These are phyloP conservation scores for Leishmania braziliensis DNA, from an alignment of 208 protist species.

Conservation along the genomic window DNA sequence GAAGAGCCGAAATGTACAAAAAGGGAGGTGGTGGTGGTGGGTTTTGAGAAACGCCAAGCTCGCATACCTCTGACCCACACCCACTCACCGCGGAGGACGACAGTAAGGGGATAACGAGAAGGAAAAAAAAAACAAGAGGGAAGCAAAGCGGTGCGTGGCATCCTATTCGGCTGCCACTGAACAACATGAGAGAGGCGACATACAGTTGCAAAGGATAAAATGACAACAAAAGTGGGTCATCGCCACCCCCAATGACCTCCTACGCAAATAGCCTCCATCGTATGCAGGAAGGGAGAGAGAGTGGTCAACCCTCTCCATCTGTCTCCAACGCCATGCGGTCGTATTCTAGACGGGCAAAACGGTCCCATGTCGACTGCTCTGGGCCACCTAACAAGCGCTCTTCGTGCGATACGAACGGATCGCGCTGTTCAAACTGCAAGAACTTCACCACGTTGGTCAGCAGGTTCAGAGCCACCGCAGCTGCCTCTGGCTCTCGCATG, in stretches of 20 bases:
- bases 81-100: background rate
- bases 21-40: background rate
- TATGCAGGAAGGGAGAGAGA: constrained; percentile 12
- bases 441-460: constrained; percentile 95
- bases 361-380: constrained; percentile 92
- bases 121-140: background rate
- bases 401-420: constrained; percentile 85
- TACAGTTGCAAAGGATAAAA: background rate
- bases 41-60: background rate
- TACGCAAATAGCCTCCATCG: background rate
- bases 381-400: constrained; percentile 67
- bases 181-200: background rate
- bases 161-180: background rate
- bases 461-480: constrained; percentile 91
- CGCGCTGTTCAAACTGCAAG: constrained; percentile 91
- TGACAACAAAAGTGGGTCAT: background rate
- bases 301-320: constrained; percentile 38
- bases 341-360: constrained; percentile 93
- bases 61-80: background rate
- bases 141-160: background rate
- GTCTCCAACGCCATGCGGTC: constrained; percentile 89
- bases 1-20: background rate
- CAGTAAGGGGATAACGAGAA: constrained; percentile 6
- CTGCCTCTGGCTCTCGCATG: constrained; percentile 72
- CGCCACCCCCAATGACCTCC: background rate